phyloP scores from a whole-genome alignment of 2,329 filamentous ascomycete species.

The Colletotrichum agaves region DNA sequence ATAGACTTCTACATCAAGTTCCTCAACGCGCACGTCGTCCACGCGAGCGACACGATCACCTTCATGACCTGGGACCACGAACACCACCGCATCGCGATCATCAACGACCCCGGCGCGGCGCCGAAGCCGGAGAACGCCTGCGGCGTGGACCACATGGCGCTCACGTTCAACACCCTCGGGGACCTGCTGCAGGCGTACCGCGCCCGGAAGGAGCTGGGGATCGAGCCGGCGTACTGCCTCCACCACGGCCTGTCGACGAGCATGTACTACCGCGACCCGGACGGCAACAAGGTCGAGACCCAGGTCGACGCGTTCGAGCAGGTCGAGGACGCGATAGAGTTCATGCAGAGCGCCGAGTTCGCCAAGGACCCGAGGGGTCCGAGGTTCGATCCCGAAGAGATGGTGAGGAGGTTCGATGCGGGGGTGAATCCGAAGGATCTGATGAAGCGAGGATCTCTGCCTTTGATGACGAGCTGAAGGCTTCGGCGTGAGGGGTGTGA shows the following conservation, averaged over 20 bases:
- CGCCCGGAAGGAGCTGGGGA: conserved; percentile 48
- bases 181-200: conserved; percentile 51
- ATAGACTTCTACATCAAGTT: conserved; percentile 50
- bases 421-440: conserved; percentile 17
- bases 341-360: conserved; percentile 51
- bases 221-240: conserved; percentile 54
- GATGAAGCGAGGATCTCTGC: background rate
- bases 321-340: conserved; percentile 49
- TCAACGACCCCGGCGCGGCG: conserved; percentile 41
- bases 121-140: conserved; percentile 40
- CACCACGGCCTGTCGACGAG: conserved; percentile 60
- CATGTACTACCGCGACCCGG: conserved; percentile 61
- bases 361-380: conserved; percentile 49
- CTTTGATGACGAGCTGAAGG: background rate
- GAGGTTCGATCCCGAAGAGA: conserved; percentile 18
- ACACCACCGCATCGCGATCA: conserved; percentile 59
- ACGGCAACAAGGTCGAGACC: conserved; percentile 59
- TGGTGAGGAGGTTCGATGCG: conserved; percentile 19
- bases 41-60: conserved; percentile 42
- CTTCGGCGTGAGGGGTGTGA: background rate
- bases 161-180: conserved; percentile 49
- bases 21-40: conserved; percentile 46
- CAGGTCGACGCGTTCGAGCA: conserved; percentile 57
- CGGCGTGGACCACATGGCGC: conserved; percentile 56
- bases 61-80: conserved; percentile 59